Conservation (phyloP, 108 stramenopile genomes). For the Conticribra guillardii region DNA sequence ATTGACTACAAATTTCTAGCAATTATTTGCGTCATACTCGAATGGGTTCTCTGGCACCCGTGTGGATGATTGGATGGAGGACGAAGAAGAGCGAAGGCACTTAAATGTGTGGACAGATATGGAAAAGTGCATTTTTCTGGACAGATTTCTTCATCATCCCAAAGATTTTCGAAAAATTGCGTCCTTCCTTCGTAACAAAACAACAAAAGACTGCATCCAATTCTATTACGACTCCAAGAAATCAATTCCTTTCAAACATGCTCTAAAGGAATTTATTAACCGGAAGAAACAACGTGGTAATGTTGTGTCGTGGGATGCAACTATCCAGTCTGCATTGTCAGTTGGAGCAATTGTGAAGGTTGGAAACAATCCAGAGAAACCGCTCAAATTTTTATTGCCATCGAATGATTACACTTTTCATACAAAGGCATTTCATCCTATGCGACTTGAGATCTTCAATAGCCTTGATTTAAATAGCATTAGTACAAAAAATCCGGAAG, state of each 20-base stretch:
- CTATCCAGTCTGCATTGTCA: conserved; percentile 78
- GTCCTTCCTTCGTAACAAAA: conserved; percentile 88
- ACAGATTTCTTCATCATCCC: conserved; percentile 95
- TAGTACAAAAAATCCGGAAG: conserved; percentile 37
- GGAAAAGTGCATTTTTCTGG: conserved; percentile 98
- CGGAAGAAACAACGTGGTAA: conserved; percentile 77
- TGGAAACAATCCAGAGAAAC: conserved; percentile 67
- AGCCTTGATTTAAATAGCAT: conserved; percentile 47
- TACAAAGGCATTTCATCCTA: conserved; percentile 71
- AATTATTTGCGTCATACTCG: conserved; percentile 65
- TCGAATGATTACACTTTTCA: conserved; percentile 56
- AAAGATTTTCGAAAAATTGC: conserved; percentile 97
- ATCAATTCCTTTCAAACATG: conserved; percentile 81
- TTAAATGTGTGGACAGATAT: conserved; percentile 93
- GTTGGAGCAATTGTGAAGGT: conserved; percentile 73
- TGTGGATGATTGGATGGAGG: conserved; percentile 60
- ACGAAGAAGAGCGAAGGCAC: conserved; percentile 50
- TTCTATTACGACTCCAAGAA: conserved; percentile 97
- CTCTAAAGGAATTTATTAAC: conserved; percentile 83
- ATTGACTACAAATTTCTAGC: too few relatives aligned
- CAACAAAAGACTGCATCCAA: conserved; percentile 86
- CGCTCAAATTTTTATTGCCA: conserved; percentile 74
- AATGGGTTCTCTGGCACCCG: conserved; percentile 65
- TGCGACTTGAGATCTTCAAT: conserved; percentile 67
- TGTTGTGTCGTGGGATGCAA: conserved; percentile 78